phyloP scores from a whole-genome alignment of 371 early-diverging fungal species.

The Mortierella sp. region DNA sequence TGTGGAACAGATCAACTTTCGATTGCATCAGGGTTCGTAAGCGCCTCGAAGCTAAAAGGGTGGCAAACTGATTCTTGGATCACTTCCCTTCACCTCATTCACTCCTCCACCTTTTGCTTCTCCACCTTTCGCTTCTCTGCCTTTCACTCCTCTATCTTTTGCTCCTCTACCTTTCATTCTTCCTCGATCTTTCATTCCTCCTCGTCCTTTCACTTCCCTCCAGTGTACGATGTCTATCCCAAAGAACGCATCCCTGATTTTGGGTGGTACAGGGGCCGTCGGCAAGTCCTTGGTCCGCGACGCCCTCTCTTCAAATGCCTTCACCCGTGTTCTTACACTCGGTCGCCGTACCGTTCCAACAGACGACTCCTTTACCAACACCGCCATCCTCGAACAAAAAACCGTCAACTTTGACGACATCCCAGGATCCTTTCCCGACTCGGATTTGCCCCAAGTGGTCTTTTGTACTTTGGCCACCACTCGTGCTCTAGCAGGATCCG shows the following conservation, averaged over 20 bases:
- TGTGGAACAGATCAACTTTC: too few relatives aligned
- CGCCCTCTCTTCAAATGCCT: conserved; percentile 66
- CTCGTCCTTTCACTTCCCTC: background rate
- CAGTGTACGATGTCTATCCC: conserved; percentile 32
- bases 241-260: conserved; percentile 48
- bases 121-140: too few relatives aligned
- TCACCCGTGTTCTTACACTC: conserved; percentile 69
- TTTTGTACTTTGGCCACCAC: conserved; percentile 80
- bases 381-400: conserved; percentile 44
- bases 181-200: background rate
- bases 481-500: conserved; percentile 70
- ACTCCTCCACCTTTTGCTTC: too few relatives aligned
- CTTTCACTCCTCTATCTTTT: too few relatives aligned
- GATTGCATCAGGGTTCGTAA: too few relatives aligned
- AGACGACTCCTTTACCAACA: conserved; percentile 34
- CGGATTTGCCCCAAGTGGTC: conserved; percentile 59
- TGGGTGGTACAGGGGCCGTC: conserved; percentile 74
- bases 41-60: too few relatives aligned
- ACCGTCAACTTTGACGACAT: conserved; percentile 64
- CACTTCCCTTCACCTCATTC: too few relatives aligned
- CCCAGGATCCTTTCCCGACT: conserved; percentile 27
- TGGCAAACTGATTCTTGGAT: too few relatives aligned
- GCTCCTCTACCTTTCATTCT: too few relatives aligned
- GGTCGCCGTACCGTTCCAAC: conserved; percentile 59
- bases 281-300: conserved; percentile 75